Percentiles rank a stretch among this genome's conserved stretches.
Conservation (phyloP, 192 early-diverging fungal species). For the Fimicolochytrium jonesii region DNA sequence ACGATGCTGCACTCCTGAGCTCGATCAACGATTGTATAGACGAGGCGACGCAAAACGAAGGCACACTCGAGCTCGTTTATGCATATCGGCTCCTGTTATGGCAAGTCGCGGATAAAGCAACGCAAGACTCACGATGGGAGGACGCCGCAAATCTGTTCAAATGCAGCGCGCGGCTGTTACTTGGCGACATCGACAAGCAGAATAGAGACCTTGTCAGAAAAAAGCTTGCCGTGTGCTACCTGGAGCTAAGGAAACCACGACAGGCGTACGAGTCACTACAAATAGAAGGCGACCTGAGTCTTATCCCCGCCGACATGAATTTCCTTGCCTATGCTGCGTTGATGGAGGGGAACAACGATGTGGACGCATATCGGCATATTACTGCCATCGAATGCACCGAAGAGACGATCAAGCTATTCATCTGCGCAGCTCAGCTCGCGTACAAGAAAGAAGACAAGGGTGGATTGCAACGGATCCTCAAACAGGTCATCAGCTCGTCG, state of each 20-base stretch:
- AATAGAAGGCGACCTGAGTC: not conserved
- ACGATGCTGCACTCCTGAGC: too few relatives aligned
- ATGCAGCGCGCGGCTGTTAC: constrained; percentile 9
- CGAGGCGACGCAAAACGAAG: not conserved
- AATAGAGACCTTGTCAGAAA: constrained; percentile 10
- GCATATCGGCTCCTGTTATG: constrained; percentile 12
- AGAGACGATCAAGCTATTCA: constrained; percentile 6
- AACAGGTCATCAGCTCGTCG: constrained; percentile 9
- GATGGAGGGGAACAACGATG: too few relatives aligned
- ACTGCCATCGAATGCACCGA: not conserved
- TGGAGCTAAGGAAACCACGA: constrained; percentile 5
- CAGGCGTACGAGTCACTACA: constrained; percentile 5
- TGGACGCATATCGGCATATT: too few relatives aligned
- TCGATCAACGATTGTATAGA: not conserved
- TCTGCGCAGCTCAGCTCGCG: constrained; percentile 18
- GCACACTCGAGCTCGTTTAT: too few relatives aligned
- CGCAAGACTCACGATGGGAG: constrained; percentile 20
- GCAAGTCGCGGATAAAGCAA: constrained; percentile 23
- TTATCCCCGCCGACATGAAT: too few relatives aligned
- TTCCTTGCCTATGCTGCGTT: too few relatives aligned
- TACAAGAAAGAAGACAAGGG: constrained; percentile 24
- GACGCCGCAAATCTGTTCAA: constrained; percentile 19
- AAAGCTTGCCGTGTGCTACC: constrained; percentile 10
- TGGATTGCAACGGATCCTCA: constrained; percentile 9
- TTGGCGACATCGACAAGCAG: too few relatives aligned